Conservation (phyloP, 306 rosid species). For the Crotalaria pallida region DNA sequence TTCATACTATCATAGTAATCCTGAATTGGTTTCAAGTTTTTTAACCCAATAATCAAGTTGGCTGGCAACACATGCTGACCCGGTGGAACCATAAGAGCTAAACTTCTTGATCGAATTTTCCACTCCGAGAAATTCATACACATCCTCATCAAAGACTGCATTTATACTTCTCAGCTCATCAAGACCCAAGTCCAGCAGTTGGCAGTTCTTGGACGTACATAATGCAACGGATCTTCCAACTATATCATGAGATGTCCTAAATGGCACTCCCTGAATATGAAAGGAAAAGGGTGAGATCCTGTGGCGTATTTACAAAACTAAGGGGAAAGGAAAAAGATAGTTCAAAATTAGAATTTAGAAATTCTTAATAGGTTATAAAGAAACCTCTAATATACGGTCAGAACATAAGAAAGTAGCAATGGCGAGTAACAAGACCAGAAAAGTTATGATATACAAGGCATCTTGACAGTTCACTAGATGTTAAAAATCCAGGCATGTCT, state of each 20-base stretch:
- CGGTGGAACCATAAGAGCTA: conserved; percentile 87
- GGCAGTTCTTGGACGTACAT: conserved; percentile 60
- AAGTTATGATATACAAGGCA: neutral
- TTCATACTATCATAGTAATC: neutral
- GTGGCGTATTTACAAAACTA: neutral
- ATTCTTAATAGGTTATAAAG: neutral
- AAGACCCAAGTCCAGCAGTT: conserved; percentile 60
- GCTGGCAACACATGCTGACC: conserved; percentile 74
- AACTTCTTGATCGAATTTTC: conserved; percentile 77
- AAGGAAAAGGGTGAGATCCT: neutral
- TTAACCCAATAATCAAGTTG: conserved; percentile 62
- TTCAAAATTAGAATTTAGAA: conserved; percentile 1
- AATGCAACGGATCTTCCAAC: conserved; percentile 81
- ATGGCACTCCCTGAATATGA: conserved; percentile 73
- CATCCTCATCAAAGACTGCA: conserved; percentile 63
- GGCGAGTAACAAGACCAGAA: neutral
- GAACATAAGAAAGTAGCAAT: neutral
- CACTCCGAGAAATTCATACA: conserved; percentile 80
- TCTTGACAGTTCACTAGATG: neutral
- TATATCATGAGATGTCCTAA: conserved; percentile 90
- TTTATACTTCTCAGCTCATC: conserved; percentile 65
- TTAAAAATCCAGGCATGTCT: neutral
- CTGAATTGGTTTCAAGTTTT: conserved; percentile 46
- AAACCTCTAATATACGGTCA: neutral
- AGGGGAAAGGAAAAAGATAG: neutral